phyloP scores from a whole-genome alignment of 139 green algal genomes.

The Pseudopediastrum boryanum region DNA sequence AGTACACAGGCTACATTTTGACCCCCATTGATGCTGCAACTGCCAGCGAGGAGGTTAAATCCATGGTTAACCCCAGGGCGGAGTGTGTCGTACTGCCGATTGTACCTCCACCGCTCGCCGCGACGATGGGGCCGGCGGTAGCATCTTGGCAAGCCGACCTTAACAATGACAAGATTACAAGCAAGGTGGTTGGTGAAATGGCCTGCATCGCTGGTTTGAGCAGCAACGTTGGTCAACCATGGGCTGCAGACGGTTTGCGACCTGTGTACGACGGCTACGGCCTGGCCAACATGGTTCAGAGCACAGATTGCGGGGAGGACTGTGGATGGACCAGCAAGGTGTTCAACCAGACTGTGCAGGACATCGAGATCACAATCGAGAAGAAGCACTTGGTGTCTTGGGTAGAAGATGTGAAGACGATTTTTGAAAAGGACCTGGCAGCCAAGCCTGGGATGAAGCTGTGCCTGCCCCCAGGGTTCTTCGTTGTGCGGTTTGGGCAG shows the following conservation, averaged over 20 bases:
- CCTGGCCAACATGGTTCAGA: conserved; percentile 12
- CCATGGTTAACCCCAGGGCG: no score
- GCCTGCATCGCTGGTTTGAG: conserved; percentile 1
- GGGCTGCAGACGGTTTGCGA: background rate
- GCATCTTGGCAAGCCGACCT: conserved; percentile 32
- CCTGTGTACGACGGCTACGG: conserved; percentile 20
- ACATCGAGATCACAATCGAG: background rate
- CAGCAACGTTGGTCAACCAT: conserved; percentile 7
- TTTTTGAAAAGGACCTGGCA: background rate
- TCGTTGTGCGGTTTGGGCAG: conserved; percentile 23
- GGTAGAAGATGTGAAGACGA: background rate
- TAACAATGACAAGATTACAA: conserved; percentile 10
- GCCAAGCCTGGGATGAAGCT: background rate
- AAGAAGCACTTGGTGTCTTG: background rate
- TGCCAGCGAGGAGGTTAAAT: no score
- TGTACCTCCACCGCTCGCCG: no score
- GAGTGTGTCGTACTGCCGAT: no score
- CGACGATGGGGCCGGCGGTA: no score
- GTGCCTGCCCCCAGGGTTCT: conserved; percentile 28
- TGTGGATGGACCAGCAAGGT: conserved; percentile 22
- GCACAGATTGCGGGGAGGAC: conserved; percentile 25
- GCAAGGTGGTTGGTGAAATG: background rate
- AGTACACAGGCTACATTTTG: conserved; percentile 33
- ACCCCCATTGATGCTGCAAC: no score
- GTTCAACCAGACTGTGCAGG: conserved; percentile 1